A percentile compares a stretch with the other conserved stretches of the same genome.
phyloP scores from a whole-genome alignment of 306 rosid genomes.

The Cicer yamashitae region DNA sequence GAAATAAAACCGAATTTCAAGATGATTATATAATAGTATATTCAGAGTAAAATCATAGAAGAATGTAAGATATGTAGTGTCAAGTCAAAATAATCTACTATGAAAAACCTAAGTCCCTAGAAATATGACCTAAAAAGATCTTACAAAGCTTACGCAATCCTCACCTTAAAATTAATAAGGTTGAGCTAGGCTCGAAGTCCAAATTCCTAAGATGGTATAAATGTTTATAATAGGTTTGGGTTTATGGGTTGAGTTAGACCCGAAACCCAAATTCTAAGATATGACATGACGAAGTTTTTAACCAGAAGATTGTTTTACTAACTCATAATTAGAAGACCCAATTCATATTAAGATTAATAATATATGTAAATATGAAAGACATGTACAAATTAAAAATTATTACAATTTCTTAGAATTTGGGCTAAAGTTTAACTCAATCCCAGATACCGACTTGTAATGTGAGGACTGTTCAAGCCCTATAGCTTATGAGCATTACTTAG shows the following conservation, averaged over 20 bases:
- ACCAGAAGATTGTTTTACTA: too few relatives aligned
- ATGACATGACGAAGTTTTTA: conserved; percentile 7
- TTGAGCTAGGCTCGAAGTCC: neutral
- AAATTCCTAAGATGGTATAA: neutral
- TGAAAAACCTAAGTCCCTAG: neutral
- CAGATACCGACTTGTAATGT: neutral
- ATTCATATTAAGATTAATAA: too few relatives aligned
- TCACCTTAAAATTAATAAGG: neutral
- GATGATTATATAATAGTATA: conserved; percentile 3
- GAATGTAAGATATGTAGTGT: conserved; percentile 17
- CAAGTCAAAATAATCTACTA: neutral
- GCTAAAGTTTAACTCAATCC: neutral
- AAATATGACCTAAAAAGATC: neutral
- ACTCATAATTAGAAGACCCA: too few relatives aligned
- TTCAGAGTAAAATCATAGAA: conserved; percentile 24
- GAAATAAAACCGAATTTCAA: conserved; percentile 23
- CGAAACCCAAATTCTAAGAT: neutral
- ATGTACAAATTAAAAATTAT: neutral
- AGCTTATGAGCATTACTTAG: neutral
- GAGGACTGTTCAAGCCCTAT: neutral
- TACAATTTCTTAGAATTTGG: conserved; percentile 8
- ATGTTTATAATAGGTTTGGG: neutral
- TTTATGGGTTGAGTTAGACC: neutral
- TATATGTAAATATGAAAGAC: too few relatives aligned
- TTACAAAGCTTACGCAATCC: neutral